phyloP scores from a whole-genome alignment of 225 moss, liverwort and hornwort species.

The Anthoceros angustus region DNA sequence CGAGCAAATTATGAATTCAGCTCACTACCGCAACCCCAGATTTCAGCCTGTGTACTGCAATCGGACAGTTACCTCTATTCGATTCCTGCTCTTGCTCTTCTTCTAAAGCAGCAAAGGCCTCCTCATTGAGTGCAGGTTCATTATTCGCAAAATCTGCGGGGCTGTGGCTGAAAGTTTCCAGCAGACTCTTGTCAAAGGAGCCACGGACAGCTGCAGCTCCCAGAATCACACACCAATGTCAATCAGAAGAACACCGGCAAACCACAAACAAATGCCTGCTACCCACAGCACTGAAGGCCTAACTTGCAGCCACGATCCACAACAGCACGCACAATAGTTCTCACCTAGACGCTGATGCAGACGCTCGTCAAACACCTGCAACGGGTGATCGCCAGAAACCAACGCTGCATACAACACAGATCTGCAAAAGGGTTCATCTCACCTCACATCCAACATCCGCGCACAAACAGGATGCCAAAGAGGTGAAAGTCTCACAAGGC shows the following conservation, averaged over 20 bases:
- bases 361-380: constrained; percentile 40
- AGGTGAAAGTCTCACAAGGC: constrained; percentile 14
- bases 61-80: constrained; percentile 3
- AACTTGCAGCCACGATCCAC: not conserved
- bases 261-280: too few relatives aligned
- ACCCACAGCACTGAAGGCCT: not conserved
- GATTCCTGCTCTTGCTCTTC: constrained; percentile 33
- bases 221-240: not conserved
- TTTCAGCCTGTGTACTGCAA: not conserved
- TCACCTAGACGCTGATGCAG: constrained; percentile 25
- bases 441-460: not conserved
- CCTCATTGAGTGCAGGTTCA: constrained; percentile 32
- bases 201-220: constrained; percentile 7
- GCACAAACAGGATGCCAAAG: not conserved
- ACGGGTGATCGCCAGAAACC: constrained; percentile 36
- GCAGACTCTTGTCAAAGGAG: constrained; percentile 33
- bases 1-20: not conserved
- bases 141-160: constrained; percentile 29
- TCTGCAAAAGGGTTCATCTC: constrained; percentile 4
- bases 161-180: constrained; percentile 30
- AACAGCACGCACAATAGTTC: not conserved
- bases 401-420: constrained; percentile 41
- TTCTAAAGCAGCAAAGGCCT: constrained; percentile 21
- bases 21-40: not conserved
- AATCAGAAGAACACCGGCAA: not conserved